A percentile compares a stretch with the other conserved stretches of the same genome.
These are phyloP conservation scores for Choiromyces venosus DNA, from an alignment of 495 filamentous ascomycete genomes.

Conservation along the genomic window DNA sequence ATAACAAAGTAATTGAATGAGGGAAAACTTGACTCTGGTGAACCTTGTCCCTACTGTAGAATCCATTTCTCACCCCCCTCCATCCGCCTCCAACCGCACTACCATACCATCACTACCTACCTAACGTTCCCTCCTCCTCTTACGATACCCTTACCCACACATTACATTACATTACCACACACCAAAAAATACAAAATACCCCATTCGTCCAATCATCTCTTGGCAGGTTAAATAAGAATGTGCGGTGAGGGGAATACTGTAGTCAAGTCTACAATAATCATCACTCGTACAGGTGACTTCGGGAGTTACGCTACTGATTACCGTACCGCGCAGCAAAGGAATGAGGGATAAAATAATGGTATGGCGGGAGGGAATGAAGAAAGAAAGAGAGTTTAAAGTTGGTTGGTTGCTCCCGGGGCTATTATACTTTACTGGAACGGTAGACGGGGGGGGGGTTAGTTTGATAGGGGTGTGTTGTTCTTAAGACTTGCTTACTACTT, in stretches of 20 bases:
- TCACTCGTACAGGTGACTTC: too few species aligned
- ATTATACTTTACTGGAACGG: too few species aligned
- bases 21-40: background rate
- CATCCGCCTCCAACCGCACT: background rate
- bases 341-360: background rate
- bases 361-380: too few species aligned
- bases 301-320: too few species aligned
- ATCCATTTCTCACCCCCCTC: background rate
- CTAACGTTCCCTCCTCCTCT: too few species aligned
- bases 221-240: background rate
- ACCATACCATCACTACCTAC: too few species aligned
- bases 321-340: too few species aligned
- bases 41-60: background rate
- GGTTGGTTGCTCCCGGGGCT: background rate
- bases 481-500: too few species aligned
- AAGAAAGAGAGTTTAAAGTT: background rate
- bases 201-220: background rate
- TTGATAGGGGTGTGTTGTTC: background rate
- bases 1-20: background rate
- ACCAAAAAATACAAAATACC: background rate
- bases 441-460: background rate
- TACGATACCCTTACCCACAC: background rate
- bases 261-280: too few species aligned
- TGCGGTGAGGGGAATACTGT: slow-evolving; percentile 1
- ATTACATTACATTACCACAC: background rate